phyloP scores from a whole-genome alignment of 2,329 filamentous ascomycete species.

The Phialophora verrucosa region DNA sequence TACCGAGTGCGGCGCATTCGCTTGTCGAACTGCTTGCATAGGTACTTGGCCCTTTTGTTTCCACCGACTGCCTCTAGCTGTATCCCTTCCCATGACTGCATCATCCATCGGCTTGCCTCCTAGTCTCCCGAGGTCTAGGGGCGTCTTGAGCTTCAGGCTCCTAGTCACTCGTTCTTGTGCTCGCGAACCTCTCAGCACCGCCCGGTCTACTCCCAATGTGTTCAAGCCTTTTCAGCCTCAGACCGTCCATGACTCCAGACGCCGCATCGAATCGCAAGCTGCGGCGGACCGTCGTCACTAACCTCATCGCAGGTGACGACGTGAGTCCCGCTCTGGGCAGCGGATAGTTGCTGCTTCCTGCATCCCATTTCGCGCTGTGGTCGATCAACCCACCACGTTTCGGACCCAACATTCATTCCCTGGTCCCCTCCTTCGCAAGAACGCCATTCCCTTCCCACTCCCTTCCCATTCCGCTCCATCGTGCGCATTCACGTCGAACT shows the following conservation, averaged over 20 bases:
- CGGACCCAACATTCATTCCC: conserved; percentile 29
- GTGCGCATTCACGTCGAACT: background rate
- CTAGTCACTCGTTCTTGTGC: conserved; percentile 23
- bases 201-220: conserved; percentile 29
- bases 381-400: conserved; percentile 29
- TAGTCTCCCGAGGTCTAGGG: conserved; percentile 18
- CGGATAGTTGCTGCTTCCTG: conserved; percentile 18
- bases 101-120: conserved; percentile 22
- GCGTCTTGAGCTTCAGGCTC: conserved; percentile 17
- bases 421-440: conserved; percentile 1
- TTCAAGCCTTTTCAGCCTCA: conserved; percentile 36
- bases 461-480: conserved; percentile 10
- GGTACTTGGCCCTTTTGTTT: background rate
- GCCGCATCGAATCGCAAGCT: conserved; percentile 19
- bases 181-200: conserved; percentile 32
- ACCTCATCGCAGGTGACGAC: conserved; percentile 31
- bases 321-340: conserved; percentile 21
- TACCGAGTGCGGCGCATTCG: background rate
- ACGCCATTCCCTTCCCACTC: conserved; percentile 3
- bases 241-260: conserved; percentile 25
- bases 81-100: conserved; percentile 2
- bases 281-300: conserved; percentile 8
- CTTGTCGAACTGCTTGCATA: background rate
- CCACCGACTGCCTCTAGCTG: conserved; percentile 14
- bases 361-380: conserved; percentile 7